A percentile compares a stretch with the other conserved stretches of the same genome.
These are phyloP conservation scores for Nannochloropsis oceanica DNA, from an alignment of 108 stramenopile species.

Conservation along the genomic window DNA sequence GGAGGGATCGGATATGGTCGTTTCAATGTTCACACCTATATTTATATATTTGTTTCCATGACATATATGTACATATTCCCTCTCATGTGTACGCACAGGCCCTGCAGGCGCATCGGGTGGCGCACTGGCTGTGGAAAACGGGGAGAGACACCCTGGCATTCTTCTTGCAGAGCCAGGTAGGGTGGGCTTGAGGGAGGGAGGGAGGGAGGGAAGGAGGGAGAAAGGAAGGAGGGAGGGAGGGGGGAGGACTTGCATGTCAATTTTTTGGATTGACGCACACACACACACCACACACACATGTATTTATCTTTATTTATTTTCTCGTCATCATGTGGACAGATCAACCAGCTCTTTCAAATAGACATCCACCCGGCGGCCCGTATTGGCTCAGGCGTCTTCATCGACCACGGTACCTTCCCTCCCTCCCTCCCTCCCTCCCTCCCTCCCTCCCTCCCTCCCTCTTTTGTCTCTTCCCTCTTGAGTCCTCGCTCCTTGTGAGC, in stretches of 20 bases:
- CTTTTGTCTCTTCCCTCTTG: no score
- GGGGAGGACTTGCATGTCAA: neutral
- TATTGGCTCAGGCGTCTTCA: constrained; percentile 50
- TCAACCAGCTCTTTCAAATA: constrained; percentile 33
- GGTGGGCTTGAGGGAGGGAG: neutral
- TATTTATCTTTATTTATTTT: neutral
- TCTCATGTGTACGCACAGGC: constrained; percentile 35
- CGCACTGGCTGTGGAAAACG: constrained; percentile 49
- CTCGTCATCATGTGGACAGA: neutral
- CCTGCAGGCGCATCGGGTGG: constrained; percentile 59
- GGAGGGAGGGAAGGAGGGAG: neutral
- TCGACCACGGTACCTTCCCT: constrained; percentile 71
- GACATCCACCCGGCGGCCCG: constrained; percentile 60
- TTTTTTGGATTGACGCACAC: neutral
- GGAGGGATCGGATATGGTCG: neutral
- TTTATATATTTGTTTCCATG: neutral
- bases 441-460: no score
- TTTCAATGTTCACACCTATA: neutral
- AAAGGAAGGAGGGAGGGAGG: neutral
- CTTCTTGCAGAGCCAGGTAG: constrained; percentile 20
- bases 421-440: no score
- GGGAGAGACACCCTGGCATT: constrained; percentile 33
- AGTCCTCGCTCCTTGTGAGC: no score
- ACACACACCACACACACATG: neutral
- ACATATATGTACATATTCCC: neutral